Base-by-base conservation (phyloP, 495 filamentous ascomycete genomes). In the Penicillium roqueforti region DNA sequence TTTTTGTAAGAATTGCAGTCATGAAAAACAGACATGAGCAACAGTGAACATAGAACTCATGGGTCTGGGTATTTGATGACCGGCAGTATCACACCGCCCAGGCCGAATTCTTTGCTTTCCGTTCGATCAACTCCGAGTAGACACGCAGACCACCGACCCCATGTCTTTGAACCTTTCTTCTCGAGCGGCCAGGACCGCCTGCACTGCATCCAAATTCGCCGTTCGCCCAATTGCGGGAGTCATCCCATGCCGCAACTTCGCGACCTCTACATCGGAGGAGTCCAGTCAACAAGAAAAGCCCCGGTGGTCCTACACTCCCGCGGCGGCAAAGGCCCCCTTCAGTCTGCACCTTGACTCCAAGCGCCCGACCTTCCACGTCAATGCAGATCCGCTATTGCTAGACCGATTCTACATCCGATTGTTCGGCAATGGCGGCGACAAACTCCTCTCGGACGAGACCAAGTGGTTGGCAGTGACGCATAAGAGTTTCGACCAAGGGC, bases 381-480 rank as follows among this genome's bases (percentile, higher is more conserved):
- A 99, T 69, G 75, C 83, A 4, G 82, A 92, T 59, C 88, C 87
- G 13, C 70, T 71, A 46, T 71, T 76, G 52, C 72, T 99, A 37
- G 87, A 97, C 65, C 68, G 76, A 36, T 85, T 89, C 67, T 92
- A 95, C 68, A 76, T 77, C 37, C 74, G 73, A 23, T 68, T 97
- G 52, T 72, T 97, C 47, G 89, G 92, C 19, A 69, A 69, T 49
- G 78, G 80, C 50, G 87, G 89, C 58, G 80, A 85, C 51, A 76
- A 80, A 57, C 61, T 92, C 67, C 78, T 97, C 56, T 85, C 84
- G 31, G 91, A 96, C 3, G 91, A 97, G 72, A 76, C 92, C 59
- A 96, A 97, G 72, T 99, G 92, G 93, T 79, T 97, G 59, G 92
- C 92, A 10, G 82, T 99, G 53, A 99, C 93, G 36, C 93, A 99